These are phyloP conservation scores for Globisporangium middletonii DNA, from an alignment of 352 stramenopile genomes.

Conservation along the genomic window DNA sequence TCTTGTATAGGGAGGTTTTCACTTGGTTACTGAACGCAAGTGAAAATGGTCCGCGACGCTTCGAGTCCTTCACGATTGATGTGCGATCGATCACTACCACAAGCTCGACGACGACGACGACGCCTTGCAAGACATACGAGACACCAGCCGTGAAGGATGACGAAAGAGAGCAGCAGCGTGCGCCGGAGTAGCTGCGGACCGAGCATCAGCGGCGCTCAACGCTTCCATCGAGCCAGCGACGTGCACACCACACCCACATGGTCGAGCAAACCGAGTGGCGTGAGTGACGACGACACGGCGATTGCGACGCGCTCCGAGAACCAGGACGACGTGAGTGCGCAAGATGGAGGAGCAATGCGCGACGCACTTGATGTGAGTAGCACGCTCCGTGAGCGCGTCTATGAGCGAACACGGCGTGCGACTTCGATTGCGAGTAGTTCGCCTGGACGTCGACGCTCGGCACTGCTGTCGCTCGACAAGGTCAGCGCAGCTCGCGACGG, in stretches of 20 bases:
- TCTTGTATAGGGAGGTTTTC: too few species aligned
- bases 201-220: background rate
- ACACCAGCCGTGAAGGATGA: background rate
- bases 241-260: background rate
- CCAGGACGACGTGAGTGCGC: constrained; percentile 19
- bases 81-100: too few species aligned
- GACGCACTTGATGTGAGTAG: too few species aligned
- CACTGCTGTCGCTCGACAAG: background rate
- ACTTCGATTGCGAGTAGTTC: background rate
- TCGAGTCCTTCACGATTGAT: too few species aligned
- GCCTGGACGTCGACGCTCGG: background rate
- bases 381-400: background rate
- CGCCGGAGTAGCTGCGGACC: constrained; percentile 11
- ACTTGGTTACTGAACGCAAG: too few species aligned
- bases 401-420: too few species aligned
- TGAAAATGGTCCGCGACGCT: too few species aligned
- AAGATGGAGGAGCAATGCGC: background rate
- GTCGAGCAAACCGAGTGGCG: constrained; percentile 2
- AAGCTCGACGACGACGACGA: too few species aligned
- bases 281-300: background rate
- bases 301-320: constrained; percentile 15
- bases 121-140: too few species aligned
- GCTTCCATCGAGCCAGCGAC: background rate
- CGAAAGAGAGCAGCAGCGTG: constrained; percentile 7
- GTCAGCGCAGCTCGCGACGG: background rate